Conservation (phyloP, 352 stramenopile genomes). For the Pythium aphanidermatum region DNA sequence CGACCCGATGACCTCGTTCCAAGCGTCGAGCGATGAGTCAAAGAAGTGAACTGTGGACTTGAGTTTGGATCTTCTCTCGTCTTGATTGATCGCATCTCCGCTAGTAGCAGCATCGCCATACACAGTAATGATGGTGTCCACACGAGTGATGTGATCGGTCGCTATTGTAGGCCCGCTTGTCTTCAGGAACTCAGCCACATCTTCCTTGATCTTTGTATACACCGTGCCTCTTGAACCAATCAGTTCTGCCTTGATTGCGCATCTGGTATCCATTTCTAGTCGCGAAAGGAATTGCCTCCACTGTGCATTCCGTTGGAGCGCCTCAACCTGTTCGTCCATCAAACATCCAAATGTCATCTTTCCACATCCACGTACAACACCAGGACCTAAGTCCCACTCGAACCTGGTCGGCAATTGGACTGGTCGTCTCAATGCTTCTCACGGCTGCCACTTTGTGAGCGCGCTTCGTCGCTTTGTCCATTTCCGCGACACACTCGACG, state of each 20-base stretch:
- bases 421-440: conserved; percentile 1
- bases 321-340: neutral
- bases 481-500: conserved; percentile 13
- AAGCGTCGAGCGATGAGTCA: conserved; percentile 7
- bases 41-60: conserved; percentile 10
- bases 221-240: neutral
- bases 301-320: no score
- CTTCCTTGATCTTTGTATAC: neutral
- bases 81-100: neutral
- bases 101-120: neutral
- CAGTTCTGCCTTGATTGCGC: neutral
- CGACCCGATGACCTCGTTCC: neutral
- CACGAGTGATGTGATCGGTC: neutral
- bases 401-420: neutral
- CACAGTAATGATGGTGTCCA: conserved; percentile 6
- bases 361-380: neutral
- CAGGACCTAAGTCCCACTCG: no score
- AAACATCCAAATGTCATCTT: neutral
- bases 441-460: neutral
- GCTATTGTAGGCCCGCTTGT: conserved; percentile 1
- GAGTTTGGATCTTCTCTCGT: no score
- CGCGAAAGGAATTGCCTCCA: conserved; percentile 8
- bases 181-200: neutral
- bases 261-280: conserved; percentile 2
- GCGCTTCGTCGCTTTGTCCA: conserved; percentile 10